Percentiles rank a stretch among this genome's conserved stretches.
phyloP scores from a whole-genome alignment of 495 filamentous ascomycete species.

The Hypoxylon cercidicola region DNA sequence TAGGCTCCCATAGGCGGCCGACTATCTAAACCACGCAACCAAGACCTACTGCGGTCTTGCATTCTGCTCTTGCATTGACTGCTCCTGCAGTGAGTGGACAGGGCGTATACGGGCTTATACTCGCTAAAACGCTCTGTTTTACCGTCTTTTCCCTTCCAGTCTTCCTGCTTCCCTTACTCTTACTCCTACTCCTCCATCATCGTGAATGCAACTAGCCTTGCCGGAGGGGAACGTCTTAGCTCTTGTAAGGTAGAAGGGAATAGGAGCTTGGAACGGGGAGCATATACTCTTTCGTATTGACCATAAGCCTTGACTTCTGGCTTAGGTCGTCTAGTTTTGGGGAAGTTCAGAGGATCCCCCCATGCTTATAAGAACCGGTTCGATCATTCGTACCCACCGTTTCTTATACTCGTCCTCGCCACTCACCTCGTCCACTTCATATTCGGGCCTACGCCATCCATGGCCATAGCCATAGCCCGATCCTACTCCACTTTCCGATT shows the following conservation, averaged over 20 bases:
- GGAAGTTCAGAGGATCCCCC: constrained; percentile 19
- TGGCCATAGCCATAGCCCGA: constrained; percentile 41
- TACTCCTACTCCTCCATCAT: constrained; percentile 6
- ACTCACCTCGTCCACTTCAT: constrained; percentile 27
- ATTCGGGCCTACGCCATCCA: constrained; percentile 35
- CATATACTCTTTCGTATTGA: constrained; percentile 17
- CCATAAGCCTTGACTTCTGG: constrained; percentile 23
- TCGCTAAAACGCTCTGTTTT: constrained; percentile 18
- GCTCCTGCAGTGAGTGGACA: neutral
- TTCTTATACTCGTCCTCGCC: constrained; percentile 23
- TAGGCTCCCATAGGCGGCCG: constrained; percentile 31
- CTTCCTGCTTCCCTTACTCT: constrained; percentile 1
- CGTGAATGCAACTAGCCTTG: constrained; percentile 22
- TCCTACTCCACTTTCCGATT: constrained; percentile 33
- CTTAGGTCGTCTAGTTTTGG: constrained; percentile 1
- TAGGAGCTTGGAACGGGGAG: constrained; percentile 30
- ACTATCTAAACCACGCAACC: constrained; percentile 28
- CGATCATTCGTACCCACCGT: constrained; percentile 32
- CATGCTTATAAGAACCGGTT: constrained; percentile 30
- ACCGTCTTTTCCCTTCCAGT: neutral
- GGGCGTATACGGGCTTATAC: constrained; percentile 14
- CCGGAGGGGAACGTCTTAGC: constrained; percentile 20
- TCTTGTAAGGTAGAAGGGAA: constrained; percentile 25
- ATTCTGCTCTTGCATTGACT: neutral
- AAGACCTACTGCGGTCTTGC: constrained; percentile 20